Evolutionary conservation across 345 rosid species (phyloP), one percentile per base, ranked within the genome.

Genomic region (Euphorbia pulcherrima): DNA sequence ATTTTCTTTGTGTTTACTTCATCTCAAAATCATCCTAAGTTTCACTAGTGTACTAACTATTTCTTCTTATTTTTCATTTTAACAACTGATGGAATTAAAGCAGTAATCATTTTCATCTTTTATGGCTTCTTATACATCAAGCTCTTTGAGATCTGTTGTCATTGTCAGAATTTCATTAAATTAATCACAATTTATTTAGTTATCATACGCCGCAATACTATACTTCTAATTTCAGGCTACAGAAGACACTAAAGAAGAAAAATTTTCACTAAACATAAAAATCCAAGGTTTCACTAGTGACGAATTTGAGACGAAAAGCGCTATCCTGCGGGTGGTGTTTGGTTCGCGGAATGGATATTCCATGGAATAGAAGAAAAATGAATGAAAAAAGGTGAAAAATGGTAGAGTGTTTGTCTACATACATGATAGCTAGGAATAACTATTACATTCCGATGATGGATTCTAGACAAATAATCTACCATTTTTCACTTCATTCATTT

Each of bases 311-410:
- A 2, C 16, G 10, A 63, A 83, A 59, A 64, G 82, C 29, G 33
- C 80, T 84, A 13, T 76, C 82, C 67, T 79, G 85, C 40, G 89
- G n/a, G n/a, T n/a, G n/a, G n/a, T n/a, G n/a, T n/a, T n/a, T n/a
- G n/a, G n/a, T n/a, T n/a, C n/a, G n/a, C n/a, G n/a, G n/a, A n/a
- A n/a, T n/a, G n/a, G n/a, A n/a, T n/a, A n/a, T n/a, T n/a, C n/a
- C n/a, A n/a, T n/a, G n/a, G n/a, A n/a, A n/a, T n/a, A n/a, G n/a
- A n/a, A n/a, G n/a, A n/a, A n/a, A n/a, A n/a, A n/a, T n/a, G n/a
- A n/a, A n/a, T n/a, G n/a, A n/a, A n/a, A n/a, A n/a, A n/a, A n/a
- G n/a, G n/a, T n/a, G n/a, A n/a, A n/a, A n/a, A n/a, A n/a, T n/a
- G n/a, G n/a, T n/a, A n/a, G n/a, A n/a, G n/a, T n/a, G n/a, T n/a